Evolutionary conservation across 1,139 yeast genomes (phyloP), one percentile per base, ranked within the genome.

Genomic region (Zhuliangozyma blackwelliae): DNA sequence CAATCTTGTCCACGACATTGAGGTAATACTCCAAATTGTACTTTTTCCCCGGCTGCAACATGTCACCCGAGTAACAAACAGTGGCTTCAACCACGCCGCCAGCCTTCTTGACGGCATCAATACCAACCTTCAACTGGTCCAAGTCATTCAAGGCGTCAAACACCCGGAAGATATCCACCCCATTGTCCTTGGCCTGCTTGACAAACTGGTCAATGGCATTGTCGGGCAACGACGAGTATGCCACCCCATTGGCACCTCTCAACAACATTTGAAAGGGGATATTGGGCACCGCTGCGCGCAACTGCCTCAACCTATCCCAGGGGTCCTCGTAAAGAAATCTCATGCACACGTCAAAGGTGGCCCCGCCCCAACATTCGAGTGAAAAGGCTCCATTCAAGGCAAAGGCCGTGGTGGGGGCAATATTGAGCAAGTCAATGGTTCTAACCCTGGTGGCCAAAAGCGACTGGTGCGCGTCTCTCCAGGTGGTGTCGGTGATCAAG

Each of bases 391-490:
- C 94, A 46, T 84, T 68, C 52, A 89, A 68, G 16, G 96, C 98
- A 57, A 85, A 82, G 2, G 97, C 87, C 25, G 99, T 92, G 37
- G 95, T 79, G 40, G 90, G 92, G 20, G 98, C 98, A 68, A 94
- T 87, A 48, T 89, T 86, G 40, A 83, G 70, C 55, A 92, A 70
- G 62, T 92, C 99, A 52, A 85, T 77, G 23, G 98, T 94, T 68
- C 99, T 82, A 28, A 92, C 95, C 66, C 98, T 84, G 31, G 98
- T 94, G 7, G 99, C 99, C 53, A 92, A 74, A 51, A 92, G 69
- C n/a, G 97, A 89, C 72, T 92, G 99, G 66, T 94, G 98, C 28
- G 98, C 98, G 65, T 92, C 99, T 79, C 99, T 87, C 99, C 99
- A 92, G 11, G 99, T 92, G 38, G 99, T 92, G 62, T 92, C 99